Percentiles rank a stretch among this genome's conserved stretches.
These are phyloP conservation scores for Coemansia sp. DNA, from an alignment of 192 early-diverging fungal species.

Conservation along the genomic window DNA sequence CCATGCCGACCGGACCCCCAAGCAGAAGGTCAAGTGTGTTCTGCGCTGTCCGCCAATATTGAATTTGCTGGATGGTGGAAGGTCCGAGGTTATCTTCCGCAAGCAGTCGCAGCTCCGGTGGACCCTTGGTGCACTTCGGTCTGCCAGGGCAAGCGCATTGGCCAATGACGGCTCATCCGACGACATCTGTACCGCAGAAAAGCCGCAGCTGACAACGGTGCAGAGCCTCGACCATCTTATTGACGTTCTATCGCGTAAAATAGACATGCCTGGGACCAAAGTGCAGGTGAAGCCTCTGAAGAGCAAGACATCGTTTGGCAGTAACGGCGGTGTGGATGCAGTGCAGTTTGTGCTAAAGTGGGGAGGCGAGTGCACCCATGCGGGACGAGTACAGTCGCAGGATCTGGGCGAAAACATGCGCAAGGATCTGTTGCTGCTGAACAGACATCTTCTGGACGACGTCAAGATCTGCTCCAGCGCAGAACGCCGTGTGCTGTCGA, in stretches of 20 bases:
- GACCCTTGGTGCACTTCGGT: conserved; percentile 68
- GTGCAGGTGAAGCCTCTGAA: conserved; percentile 86
- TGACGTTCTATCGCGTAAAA: conserved; percentile 79
- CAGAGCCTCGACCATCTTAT: conserved; percentile 71
- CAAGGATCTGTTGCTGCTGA: conserved; percentile 90
- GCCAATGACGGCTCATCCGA: conserved; percentile 10
- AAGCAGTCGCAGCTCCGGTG: conserved; percentile 52
- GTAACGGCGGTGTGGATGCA: conserved; percentile 56
- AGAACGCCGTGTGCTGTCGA: conserved; percentile 87
- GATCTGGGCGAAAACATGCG: conserved; percentile 91
- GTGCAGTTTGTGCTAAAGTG: conserved; percentile 95
- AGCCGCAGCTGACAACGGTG: conserved; percentile 56
- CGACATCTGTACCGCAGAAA: conserved; percentile 30
- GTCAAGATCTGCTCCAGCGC: conserved; percentile 82
- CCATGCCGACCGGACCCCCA: conserved; percentile 96
- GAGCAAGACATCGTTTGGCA: conserved; percentile 50
- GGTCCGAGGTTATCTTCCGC: conserved; percentile 82
- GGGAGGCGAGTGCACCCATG: conserved; percentile 97
- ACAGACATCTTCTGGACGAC: conserved; percentile 82
- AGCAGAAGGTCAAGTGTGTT: conserved; percentile 94
- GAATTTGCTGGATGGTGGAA: conserved; percentile 65
- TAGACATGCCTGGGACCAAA: conserved; percentile 84
- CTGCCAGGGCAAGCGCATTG: conserved; percentile 49
- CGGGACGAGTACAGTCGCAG: conserved; percentile 82
- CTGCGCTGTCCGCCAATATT: conserved; percentile 73